A percentile compares a stretch with the other conserved stretches of the same genome.
Conservation (phyloP, 306 rosid species). For the Betula pendula region DNA sequence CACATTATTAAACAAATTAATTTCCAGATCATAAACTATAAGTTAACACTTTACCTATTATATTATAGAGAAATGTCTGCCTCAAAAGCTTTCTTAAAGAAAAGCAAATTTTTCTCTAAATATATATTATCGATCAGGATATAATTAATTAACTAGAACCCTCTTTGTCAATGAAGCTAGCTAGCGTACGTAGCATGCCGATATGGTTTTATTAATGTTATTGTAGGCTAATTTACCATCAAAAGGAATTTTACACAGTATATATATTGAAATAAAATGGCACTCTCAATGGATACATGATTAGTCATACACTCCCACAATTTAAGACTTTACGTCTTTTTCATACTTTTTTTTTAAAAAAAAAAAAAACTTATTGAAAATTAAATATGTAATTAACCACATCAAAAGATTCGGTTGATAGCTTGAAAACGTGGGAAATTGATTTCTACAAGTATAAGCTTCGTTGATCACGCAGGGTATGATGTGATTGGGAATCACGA, state of each 20-base stretch:
- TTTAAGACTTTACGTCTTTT: conserved; percentile 62
- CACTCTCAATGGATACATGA: conserved; percentile 38
- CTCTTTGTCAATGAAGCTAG: conserved; percentile 52
- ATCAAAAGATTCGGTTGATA: conserved; percentile 63
- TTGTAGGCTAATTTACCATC: conserved; percentile 41
- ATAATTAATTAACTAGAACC: conserved; percentile 26
- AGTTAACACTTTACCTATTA: conserved; percentile 5
- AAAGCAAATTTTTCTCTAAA: conserved; percentile 23
- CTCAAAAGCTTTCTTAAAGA: conserved; percentile 15
- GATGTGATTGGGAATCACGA: conserved; percentile 53
- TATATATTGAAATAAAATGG: conserved; percentile 31
- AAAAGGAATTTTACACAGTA: conserved; percentile 39
- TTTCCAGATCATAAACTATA: conserved; percentile 1
- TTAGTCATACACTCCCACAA: conserved; percentile 34
- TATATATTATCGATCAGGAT: not conserved
- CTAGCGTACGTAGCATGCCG: conserved; percentile 29
- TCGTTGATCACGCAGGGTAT: conserved; percentile 37
- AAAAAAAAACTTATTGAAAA: conserved; percentile 18
- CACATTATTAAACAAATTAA: not conserved
- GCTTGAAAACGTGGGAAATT: conserved; percentile 78
- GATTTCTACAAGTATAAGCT: conserved; percentile 87
- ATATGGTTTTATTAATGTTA: conserved; percentile 24
- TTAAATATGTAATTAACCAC: conserved; percentile 6
- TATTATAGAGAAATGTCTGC: conserved; percentile 7
- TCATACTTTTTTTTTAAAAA: conserved; percentile 37